Conservation (phyloP, 805 yeast genomes). For the Candida khao-thaluensis region DNA sequence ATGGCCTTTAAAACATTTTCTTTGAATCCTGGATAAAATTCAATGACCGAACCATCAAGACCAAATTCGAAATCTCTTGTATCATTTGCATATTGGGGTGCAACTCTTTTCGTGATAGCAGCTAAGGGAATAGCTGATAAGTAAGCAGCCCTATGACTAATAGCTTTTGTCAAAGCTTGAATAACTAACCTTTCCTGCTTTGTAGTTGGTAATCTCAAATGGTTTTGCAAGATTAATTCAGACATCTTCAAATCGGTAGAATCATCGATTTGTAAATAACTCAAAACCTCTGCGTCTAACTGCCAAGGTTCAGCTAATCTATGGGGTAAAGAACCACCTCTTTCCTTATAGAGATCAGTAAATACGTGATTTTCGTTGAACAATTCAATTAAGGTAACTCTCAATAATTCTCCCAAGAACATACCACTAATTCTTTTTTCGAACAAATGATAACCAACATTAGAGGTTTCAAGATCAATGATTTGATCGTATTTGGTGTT, state of each 20-base stretch:
- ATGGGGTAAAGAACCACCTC: constrained; percentile 52
- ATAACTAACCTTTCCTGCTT: constrained; percentile 70
- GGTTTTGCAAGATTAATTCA: constrained; percentile 62
- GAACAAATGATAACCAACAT: constrained; percentile 85
- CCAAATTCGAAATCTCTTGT: constrained; percentile 82
- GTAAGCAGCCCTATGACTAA: constrained; percentile 86
- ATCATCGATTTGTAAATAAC: constrained; percentile 82
- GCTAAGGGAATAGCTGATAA: constrained; percentile 88
- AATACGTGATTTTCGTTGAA: constrained; percentile 59
- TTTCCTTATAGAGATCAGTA: constrained; percentile 44
- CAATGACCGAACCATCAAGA: constrained; percentile 93
- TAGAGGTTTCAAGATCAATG: constrained; percentile 73
- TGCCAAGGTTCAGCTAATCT: constrained; percentile 75
- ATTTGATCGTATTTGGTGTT: constrained; percentile 70
- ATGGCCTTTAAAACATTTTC: constrained; percentile 78
- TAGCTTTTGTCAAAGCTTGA: constrained; percentile 71
- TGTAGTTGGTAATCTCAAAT: constrained; percentile 68
- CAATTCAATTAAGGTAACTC: constrained; percentile 71
- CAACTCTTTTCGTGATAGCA: constrained; percentile 73
- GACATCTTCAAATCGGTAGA: constrained; percentile 70
- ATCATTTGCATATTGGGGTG: constrained; percentile 49
- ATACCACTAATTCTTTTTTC: constrained; percentile 91
- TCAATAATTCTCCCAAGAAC: constrained; percentile 87
- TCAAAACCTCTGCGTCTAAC: constrained; percentile 78
- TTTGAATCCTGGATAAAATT: constrained; percentile 88